Evolutionary conservation across 2,329 filamentous ascomycete species (phyloP), one percentile per base, ranked within the genome.

Genomic region (Fusarium multiceps): DNA sequence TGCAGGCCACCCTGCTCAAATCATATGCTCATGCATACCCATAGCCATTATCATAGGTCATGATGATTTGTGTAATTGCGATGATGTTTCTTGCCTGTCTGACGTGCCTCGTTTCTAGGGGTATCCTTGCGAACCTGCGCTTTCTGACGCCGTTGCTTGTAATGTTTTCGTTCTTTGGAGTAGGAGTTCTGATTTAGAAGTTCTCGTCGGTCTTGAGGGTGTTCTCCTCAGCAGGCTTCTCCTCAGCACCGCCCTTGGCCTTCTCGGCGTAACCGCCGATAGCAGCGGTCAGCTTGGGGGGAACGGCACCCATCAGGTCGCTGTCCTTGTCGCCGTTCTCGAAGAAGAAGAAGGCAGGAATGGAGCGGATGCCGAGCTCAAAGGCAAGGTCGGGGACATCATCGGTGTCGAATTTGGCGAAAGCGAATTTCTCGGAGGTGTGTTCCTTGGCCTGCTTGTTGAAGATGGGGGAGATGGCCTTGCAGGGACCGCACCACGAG

Each of bases 321-420:
- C 84, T 82, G 73, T 56, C 79, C 76, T 80, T 80, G 45, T 82
- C 79, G 57, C 86, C 86, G 53, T 87, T 81, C 78, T 86, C 83
- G 78, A 90, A 88, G 80, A 89, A 85, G 75, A 87, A 79, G 76
- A 90, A 89, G 42, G 87, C 87, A 12, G 88, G 88, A 81, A 90
- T 86, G 74, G 85, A 83, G 27, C 82, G 80, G 74, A 89, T 80
- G 75, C 80, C 78, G 73, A 88, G 84, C 66, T 82, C 79, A 16
- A 76, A 74, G 55, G 87, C 83, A 21, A 87, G 80, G 53, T 86
- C 84, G 59, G 83, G 80, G 12, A 84, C 82, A 46, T 81, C 78
- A 77, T 89, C 88, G 75, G 87, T 87, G 79, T 90, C 84, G 77
- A 89, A 83, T 78, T 87, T 87, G 75, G 85, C 86, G 68, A 89